Conservation (phyloP, 345 rosid species). For the Punica granatum region DNA sequence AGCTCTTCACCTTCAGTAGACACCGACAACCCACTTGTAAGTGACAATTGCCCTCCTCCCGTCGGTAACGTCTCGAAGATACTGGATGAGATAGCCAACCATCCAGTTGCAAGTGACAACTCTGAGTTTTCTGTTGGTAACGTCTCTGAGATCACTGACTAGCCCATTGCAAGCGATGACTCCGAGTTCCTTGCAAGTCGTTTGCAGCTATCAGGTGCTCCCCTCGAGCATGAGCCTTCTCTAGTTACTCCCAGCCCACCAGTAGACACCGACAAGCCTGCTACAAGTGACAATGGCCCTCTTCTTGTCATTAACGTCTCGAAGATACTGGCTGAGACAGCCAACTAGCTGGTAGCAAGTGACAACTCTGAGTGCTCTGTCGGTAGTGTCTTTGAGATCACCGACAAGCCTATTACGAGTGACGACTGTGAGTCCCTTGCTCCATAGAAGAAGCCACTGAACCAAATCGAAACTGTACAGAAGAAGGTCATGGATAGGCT, state of each 20-base stretch:
- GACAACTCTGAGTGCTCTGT: too few species aligned
- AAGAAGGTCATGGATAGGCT: slow-evolving; percentile 67
- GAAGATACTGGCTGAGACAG: slow-evolving; percentile 51
- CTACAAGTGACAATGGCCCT: slow-evolving; percentile 46
- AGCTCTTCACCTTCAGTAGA: too few species aligned
- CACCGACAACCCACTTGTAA: too few species aligned
- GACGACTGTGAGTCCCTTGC: slow-evolving; percentile 45
- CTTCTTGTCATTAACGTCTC: slow-evolving; percentile 38
- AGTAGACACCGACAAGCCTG: too few species aligned
- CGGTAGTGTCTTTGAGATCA: slow-evolving; percentile 39
- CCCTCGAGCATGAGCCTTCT: slow-evolving; percentile 26
- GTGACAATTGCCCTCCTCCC: slow-evolving; percentile 41
- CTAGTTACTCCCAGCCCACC: slow-evolving; percentile 37
- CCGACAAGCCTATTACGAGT: slow-evolving; percentile 31
- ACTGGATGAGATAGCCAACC: too few species aligned
- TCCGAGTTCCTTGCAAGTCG: too few species aligned
- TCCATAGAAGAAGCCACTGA: slow-evolving; percentile 79
- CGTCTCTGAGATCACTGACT: too few species aligned
- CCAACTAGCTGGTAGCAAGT: too few species aligned
- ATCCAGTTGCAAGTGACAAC: too few species aligned
- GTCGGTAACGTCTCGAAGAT: slow-evolving; percentile 46
- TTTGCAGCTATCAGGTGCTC: slow-evolving; percentile 24
- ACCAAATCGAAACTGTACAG: slow-evolving; percentile 74
- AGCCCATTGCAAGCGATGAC: too few species aligned
- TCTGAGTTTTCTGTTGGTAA: too few species aligned